Conservation (phyloP, 495 filamentous ascomycete species). For the Lasiosphaeria miniovina region DNA sequence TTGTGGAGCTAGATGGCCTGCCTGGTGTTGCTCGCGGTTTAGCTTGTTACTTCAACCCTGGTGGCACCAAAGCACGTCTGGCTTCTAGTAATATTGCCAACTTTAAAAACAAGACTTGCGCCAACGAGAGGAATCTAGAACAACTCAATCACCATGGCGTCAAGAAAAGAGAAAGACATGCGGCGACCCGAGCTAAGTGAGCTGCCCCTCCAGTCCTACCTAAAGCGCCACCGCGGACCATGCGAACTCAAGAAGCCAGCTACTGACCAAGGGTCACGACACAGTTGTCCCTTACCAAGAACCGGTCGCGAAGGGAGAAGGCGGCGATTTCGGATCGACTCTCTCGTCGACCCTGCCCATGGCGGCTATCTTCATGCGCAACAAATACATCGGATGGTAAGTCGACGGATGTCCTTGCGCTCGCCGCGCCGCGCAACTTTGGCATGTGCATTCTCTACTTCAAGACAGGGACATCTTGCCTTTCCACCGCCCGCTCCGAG, state of each 20-base stretch:
- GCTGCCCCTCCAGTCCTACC: conserved; percentile 8
- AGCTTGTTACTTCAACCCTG: not conserved
- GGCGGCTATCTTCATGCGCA: conserved; percentile 91
- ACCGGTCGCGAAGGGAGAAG: conserved; percentile 44
- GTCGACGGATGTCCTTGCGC: conserved; percentile 13
- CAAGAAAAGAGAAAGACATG: conserved; percentile 72
- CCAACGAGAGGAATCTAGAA: not conserved
- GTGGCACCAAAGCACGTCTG: no score
- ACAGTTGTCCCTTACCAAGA: conserved; percentile 52
- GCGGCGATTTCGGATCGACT: conserved; percentile 56
- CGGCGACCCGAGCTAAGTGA: conserved; percentile 78
- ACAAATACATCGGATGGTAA: conserved; percentile 86
- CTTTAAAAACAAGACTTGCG: not conserved
- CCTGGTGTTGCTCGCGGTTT: no score
- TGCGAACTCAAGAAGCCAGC: not conserved
- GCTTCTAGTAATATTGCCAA: no score
- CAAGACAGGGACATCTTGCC: not conserved
- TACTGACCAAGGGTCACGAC: conserved; percentile 3
- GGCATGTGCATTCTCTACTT: not conserved
- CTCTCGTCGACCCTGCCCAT: conserved; percentile 84
- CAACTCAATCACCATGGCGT: conserved; percentile 52
- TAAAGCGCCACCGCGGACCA: not conserved
- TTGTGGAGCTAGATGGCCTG: no score
- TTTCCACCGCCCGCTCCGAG: not conserved
- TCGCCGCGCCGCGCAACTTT: not conserved